Conservation (phyloP, 805 yeast species). For the Starmera dryadoides region DNA sequence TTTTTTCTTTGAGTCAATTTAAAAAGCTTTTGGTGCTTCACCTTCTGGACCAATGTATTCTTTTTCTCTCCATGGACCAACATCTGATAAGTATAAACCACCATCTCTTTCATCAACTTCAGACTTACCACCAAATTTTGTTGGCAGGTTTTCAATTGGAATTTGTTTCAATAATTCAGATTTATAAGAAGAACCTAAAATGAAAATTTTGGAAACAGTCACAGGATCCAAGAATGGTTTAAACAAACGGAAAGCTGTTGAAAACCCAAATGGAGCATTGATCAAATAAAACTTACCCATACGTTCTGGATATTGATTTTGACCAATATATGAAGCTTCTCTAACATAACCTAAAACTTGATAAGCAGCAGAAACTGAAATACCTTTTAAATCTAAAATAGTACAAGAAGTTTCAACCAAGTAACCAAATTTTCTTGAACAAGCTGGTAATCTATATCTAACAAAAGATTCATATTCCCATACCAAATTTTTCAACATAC, state of each 20-base stretch:
- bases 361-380: slow-evolving; percentile 75
- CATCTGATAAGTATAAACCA: slow-evolving; percentile 80
- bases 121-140: slow-evolving; percentile 82
- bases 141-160: slow-evolving; percentile 88
- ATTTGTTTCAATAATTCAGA: slow-evolving; percentile 85
- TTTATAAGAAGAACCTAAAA: slow-evolving; percentile 72
- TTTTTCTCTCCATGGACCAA: slow-evolving; percentile 97
- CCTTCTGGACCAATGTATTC: slow-evolving; percentile 92
- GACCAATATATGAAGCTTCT: slow-evolving; percentile 92
- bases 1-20: background rate
- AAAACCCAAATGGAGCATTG: slow-evolving; percentile 96
- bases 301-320: slow-evolving; percentile 96
- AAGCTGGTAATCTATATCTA: slow-evolving; percentile 82
- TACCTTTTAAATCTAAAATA: slow-evolving; percentile 90
- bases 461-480: slow-evolving; percentile 97
- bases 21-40: slow-evolving; percentile 66
- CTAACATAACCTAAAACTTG: slow-evolving; percentile 83
- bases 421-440: slow-evolving; percentile 72
- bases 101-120: slow-evolving; percentile 59
- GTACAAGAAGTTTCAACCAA: slow-evolving; percentile 96
- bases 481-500: slow-evolving; percentile 91
- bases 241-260: slow-evolving; percentile 86
- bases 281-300: slow-evolving; percentile 97
- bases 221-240: slow-evolving; percentile 96
- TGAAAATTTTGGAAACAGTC: slow-evolving; percentile 90